These are phyloP conservation scores for Apiospora marii DNA, from an alignment of 2,329 filamentous ascomycete genomes.

Conservation along the genomic window DNA sequence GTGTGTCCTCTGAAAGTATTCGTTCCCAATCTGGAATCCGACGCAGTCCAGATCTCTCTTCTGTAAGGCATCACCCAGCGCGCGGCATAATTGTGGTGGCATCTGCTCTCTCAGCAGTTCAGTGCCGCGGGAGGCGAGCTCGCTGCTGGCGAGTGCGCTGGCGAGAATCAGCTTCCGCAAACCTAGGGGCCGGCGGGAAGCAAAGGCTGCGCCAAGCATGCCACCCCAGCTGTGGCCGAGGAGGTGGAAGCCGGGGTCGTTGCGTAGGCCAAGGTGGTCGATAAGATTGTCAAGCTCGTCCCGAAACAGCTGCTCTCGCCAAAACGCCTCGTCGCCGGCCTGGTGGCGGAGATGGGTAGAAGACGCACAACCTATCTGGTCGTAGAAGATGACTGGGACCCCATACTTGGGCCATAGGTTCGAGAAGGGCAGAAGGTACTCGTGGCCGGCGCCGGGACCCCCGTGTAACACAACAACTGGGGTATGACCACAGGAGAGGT, in stretches of 20 bases:
- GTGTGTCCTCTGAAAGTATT: not conserved
- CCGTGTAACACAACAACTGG: slow-evolving; percentile 31
- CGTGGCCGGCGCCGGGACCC: slow-evolving; percentile 33
- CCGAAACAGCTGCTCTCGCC: slow-evolving; percentile 30
- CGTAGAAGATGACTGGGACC: slow-evolving; percentile 33
- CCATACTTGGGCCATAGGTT: slow-evolving; percentile 27
- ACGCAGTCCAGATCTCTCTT: not conserved
- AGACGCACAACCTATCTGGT: slow-evolving; percentile 33
- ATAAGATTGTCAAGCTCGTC: slow-evolving; percentile 33
- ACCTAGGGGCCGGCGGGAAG: not conserved
- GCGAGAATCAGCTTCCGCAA: slow-evolving; percentile 24
- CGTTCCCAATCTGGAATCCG: not conserved
- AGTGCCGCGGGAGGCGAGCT: not conserved
- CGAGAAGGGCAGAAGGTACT: slow-evolving; percentile 30
- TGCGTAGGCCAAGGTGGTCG: slow-evolving; percentile 27
- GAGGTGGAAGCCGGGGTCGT: slow-evolving; percentile 30
- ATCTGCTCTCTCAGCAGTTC: not conserved
- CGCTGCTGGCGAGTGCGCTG: not conserved
- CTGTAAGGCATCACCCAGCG: not conserved
- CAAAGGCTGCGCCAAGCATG: slow-evolving; percentile 32
- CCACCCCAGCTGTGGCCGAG: slow-evolving; percentile 35
- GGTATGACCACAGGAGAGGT: slow-evolving; percentile 25
- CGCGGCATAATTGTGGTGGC: too few relatives aligned
- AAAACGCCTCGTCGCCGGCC: slow-evolving; percentile 30
- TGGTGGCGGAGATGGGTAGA: slow-evolving; percentile 33